phyloP scores from a whole-genome alignment of 176 grass and related monocot species.

The Musa schizocarpa region DNA sequence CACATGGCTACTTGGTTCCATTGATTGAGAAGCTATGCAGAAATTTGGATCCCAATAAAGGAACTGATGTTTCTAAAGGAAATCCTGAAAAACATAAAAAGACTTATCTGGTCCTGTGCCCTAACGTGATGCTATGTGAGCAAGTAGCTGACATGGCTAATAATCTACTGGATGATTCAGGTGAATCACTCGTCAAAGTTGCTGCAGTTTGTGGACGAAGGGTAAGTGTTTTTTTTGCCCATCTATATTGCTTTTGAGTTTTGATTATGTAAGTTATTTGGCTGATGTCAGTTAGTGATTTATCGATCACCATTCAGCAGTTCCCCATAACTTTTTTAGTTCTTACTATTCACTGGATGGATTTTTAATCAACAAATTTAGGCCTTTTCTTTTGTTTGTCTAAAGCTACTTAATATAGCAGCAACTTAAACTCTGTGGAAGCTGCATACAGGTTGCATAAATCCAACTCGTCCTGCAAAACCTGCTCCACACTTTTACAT shows the following conservation, averaged over 20 bases:
- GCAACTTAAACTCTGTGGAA: not conserved
- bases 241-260: too few relatives aligned
- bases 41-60: conserved; percentile 21
- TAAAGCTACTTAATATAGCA: not conserved
- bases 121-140: conserved; percentile 92
- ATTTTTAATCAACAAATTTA: not conserved
- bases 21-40: conserved; percentile 66
- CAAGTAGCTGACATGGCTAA: conserved; percentile 86
- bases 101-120: conserved; percentile 56
- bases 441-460: not conserved
- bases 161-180: conserved; percentile 55
- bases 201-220: conserved; percentile 77
- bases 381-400: not conserved
- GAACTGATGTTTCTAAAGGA: conserved; percentile 23
- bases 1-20: conserved; percentile 85
- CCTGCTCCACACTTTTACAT: not conserved
- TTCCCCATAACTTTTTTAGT: not conserved
- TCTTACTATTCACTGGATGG: not conserved
- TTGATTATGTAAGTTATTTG: not conserved
- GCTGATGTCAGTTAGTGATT: not conserved
- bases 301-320: not conserved
- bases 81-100: conserved; percentile 7
- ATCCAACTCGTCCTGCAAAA: not conserved
- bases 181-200: conserved; percentile 54
- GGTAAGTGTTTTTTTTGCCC: conserved; percentile 26